phyloP scores from a whole-genome alignment of 257 asterid species.

The Handroanthus guayacan region DNA sequence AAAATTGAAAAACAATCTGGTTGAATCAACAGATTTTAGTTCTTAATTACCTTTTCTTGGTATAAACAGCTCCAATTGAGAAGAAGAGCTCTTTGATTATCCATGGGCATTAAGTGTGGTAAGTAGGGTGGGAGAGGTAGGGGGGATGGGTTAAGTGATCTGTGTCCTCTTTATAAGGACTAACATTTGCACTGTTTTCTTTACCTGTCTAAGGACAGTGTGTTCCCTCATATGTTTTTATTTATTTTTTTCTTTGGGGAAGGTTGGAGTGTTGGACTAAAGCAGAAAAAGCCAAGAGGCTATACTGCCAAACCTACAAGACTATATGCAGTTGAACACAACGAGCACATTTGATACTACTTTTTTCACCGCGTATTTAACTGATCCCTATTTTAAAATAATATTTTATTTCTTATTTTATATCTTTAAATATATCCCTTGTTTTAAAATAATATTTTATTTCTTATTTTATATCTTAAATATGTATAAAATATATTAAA shows the following conservation, averaged over 20 bases:
- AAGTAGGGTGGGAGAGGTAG: neutral
- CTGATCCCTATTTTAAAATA: no score
- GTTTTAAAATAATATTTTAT: no score
- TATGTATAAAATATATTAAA: no score
- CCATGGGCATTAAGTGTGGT: constrained; percentile 45
- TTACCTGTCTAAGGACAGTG: neutral
- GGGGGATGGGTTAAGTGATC: neutral
- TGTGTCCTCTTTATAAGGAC: constrained; percentile 38
- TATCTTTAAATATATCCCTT: no score
- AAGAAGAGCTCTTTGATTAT: constrained; percentile 52
- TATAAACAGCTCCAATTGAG: constrained; percentile 58
- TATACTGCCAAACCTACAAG: constrained; percentile 24
- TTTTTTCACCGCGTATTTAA: no score
- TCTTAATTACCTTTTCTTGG: constrained; percentile 67
- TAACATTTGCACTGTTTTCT: constrained; percentile 23
- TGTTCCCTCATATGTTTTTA: neutral
- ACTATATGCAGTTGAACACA: neutral
- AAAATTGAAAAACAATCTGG: neutral
- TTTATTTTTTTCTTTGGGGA: neutral
- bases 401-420: no score
- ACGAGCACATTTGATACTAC: no score
- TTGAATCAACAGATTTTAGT: neutral
- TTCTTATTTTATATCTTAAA: no score
- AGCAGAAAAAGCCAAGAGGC: constrained; percentile 46
- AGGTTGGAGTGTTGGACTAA: constrained; percentile 38